These are phyloP conservation scores for Trebouxiophyceae sp. DNA, from an alignment of 163 green algal genomes.

Conservation along the genomic window DNA sequence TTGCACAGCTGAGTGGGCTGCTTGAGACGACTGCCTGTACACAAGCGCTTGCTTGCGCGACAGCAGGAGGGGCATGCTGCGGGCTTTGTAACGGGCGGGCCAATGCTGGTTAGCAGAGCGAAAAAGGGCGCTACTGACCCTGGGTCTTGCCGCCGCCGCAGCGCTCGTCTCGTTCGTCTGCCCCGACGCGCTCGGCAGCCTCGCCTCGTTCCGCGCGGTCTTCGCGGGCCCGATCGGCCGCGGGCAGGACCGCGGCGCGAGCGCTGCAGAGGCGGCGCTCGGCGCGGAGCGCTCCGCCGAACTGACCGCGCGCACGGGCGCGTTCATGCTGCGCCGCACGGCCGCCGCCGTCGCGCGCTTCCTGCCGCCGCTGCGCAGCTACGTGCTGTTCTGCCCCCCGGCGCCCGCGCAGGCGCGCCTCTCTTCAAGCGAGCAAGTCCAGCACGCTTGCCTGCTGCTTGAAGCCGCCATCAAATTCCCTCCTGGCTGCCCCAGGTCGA, in stretches of 20 bases:
- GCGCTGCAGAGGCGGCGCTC: slow-evolving; percentile 42
- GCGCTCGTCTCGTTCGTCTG: slow-evolving; percentile 58
- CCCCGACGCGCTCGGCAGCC: slow-evolving; percentile 54
- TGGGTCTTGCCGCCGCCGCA: slow-evolving; percentile 8
- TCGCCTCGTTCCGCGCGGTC: slow-evolving; percentile 55
- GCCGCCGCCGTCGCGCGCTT: slow-evolving; percentile 56
- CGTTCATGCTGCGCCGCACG: slow-evolving; percentile 65
- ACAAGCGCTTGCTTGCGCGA: too few relatives aligned
- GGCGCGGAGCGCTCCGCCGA: slow-evolving; percentile 39
- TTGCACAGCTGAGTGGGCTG: background rate
- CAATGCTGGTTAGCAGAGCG: too few relatives aligned
- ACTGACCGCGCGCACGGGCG: slow-evolving; percentile 20
- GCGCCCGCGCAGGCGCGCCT: slow-evolving; percentile 37
- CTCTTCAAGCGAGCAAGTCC: too few relatives aligned
- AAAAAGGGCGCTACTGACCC: too few relatives aligned
- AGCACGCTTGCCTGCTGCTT: too few relatives aligned
- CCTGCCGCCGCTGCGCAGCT: slow-evolving; percentile 54
- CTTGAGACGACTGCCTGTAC: too few relatives aligned
- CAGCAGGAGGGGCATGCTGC: too few relatives aligned
- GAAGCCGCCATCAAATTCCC: too few relatives aligned
- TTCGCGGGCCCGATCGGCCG: slow-evolving; percentile 59
- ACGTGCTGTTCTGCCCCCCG: slow-evolving; percentile 71
- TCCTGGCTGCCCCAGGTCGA: slow-evolving; percentile 30
- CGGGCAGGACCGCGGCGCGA: slow-evolving; percentile 52
- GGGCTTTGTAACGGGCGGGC: too few relatives aligned